A percentile compares a stretch with the other conserved stretches of the same genome.
Conservation (phyloP, 768 basidiomycete species). For the Rhodotorula babjevae region DNA sequence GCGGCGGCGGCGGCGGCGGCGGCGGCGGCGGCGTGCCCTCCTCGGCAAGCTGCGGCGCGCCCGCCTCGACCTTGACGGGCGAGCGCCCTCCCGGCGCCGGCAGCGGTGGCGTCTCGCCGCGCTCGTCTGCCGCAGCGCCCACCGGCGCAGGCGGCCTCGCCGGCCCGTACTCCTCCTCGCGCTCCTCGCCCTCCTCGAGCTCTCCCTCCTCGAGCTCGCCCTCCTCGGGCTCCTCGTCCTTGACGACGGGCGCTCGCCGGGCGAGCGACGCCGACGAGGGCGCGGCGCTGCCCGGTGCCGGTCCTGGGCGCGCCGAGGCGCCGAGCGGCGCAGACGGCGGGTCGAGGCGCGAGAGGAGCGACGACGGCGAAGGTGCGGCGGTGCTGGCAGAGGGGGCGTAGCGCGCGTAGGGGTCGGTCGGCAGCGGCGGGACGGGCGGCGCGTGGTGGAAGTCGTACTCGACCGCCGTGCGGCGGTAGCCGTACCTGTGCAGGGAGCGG, state of each 20-base stretch:
- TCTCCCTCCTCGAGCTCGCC: slow-evolving; percentile 2
- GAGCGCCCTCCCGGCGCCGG: neutral
- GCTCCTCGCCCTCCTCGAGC: neutral
- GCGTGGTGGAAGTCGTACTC: neutral
- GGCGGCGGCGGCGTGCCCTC: neutral
- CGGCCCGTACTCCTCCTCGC: neutral
- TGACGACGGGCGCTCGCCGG: neutral
- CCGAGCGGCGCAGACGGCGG: neutral
- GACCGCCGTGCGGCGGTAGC: too few species aligned
- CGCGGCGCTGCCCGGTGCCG: too few species aligned
- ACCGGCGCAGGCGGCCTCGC: too few species aligned
- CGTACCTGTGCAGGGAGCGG: too few species aligned
- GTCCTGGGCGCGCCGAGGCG: neutral
- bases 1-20: too few species aligned
- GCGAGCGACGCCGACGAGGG: neutral
- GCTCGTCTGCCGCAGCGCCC: neutral
- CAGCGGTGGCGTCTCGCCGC: neutral
- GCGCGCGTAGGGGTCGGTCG: neutral
- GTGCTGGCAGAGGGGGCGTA: neutral
- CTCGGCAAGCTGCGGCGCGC: neutral
- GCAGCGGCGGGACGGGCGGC: neutral
- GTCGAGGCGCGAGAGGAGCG: neutral
- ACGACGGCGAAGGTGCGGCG: too few species aligned
- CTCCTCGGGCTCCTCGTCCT: slow-evolving; percentile 6
- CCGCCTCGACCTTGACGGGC: neutral